Evolutionary conservation across 371 early-diverging fungal species (phyloP), one percentile per base, ranked within the genome.

Genomic region (Paramicrosporidium saccamoebae): DNA sequence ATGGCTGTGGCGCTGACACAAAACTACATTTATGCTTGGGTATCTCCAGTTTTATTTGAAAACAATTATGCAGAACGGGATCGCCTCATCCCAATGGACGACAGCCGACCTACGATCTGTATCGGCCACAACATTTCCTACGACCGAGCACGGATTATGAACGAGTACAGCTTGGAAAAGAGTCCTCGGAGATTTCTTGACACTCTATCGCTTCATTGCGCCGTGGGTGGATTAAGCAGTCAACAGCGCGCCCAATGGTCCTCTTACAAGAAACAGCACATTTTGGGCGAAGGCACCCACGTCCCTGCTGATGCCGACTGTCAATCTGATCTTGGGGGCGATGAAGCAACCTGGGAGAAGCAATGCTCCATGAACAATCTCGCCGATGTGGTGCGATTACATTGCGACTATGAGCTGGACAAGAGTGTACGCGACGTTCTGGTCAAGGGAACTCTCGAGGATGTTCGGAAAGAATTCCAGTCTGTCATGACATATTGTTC

Each of bases 71-170:
- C 35, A 3, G 26, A 29, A 4, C 36, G 35, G 9, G 42, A 41
- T 11, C 55, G 50, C 20, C 38, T 81, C 27, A 64, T 84, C 14
- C 64, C 71, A 2, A 30, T 77, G 23, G 49, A 20, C 25, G 16
- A 26, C 0, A 25, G 17, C 5, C 14, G 16, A 18, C 35, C 32
- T 8, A 42, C 58, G 0, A 26, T 86, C 0, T 33, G 84, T 5
- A 52, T 92, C 4, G 94, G 90, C 0, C 90, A 88, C 42, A 72
- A 78, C 30, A 67, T 88, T 1, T 59, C 72, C 0, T 92, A 61
- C 33, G 94, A 92, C 37, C 57, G 90, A 6, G 72, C 79, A 5
- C 44, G 81, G 2, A 54, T 84, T 9, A 43, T 52, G 19, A 81
- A 81, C 14, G 94, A 84, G 40, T 88, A 88, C 32, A 40, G 36